These are phyloP conservation scores for Solanum commersonii DNA, from an alignment of 257 asterid genomes.

Conservation along the genomic window DNA sequence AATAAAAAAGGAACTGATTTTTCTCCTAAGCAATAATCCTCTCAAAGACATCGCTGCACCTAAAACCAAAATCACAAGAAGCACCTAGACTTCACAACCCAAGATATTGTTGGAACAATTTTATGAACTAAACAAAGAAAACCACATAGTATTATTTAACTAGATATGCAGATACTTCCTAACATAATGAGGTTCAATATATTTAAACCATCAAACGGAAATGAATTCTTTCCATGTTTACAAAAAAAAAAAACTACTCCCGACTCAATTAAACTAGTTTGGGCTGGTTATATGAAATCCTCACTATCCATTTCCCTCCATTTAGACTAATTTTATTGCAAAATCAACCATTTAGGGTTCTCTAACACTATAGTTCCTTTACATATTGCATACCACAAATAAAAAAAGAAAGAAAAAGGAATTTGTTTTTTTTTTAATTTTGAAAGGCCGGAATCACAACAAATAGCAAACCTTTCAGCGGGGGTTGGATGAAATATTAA, in stretches of 20 bases:
- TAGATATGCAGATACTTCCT: neutral
- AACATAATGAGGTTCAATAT: neutral
- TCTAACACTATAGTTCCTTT: neutral
- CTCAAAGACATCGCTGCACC: neutral
- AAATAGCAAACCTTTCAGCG: conserved; percentile 49
- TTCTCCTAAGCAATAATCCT: neutral
- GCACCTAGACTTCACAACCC: neutral
- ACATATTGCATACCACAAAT: neutral
- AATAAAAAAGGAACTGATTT: neutral
- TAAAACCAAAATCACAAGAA: neutral
- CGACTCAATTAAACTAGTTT: neutral
- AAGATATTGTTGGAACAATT: neutral
- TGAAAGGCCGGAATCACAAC: neutral
- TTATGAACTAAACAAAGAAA: neutral
- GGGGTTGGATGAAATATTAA: conserved; percentile 55
- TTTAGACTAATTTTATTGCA: neutral
- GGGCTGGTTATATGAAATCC: neutral
- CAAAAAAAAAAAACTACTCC: neutral
- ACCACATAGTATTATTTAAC: neutral
- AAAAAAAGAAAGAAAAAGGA: neutral
- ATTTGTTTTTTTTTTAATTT: neutral
- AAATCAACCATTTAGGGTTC: neutral
- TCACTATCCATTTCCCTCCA: neutral
- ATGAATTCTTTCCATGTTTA: neutral
- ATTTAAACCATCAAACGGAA: neutral